phyloP scores from a whole-genome alignment of 1,284 basidiomycete species.

The Mycena sp. region DNA sequence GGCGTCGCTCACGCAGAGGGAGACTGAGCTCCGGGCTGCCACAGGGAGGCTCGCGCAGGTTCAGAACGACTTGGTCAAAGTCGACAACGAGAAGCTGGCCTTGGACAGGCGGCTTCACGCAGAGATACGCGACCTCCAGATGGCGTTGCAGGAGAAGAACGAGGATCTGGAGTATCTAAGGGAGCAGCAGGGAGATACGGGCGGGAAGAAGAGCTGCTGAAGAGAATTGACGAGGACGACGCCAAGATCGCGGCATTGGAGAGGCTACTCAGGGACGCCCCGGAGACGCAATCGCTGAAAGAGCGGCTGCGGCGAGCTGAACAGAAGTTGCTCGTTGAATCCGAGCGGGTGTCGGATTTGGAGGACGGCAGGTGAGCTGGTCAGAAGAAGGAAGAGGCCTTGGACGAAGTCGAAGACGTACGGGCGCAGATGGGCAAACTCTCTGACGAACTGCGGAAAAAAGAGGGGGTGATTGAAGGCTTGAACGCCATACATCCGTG shows the following conservation, averaged over 20 bases:
- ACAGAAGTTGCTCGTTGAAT: slow-evolving; percentile 53
- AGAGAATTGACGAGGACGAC: slow-evolving; percentile 73
- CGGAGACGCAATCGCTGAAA: slow-evolving; percentile 48
- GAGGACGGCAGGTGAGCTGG: slow-evolving; percentile 48
- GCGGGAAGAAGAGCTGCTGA: slow-evolving; percentile 64
- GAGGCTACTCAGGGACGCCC: slow-evolving; percentile 49
- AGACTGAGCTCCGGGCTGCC: slow-evolving; percentile 50
- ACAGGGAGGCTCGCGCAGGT: slow-evolving; percentile 58
- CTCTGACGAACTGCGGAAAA: slow-evolving; percentile 38
- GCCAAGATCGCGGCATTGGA: slow-evolving; percentile 66
- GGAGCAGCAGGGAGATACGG: slow-evolving; percentile 46
- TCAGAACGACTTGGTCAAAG: slow-evolving; percentile 57
- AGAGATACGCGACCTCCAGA: slow-evolving; percentile 54
- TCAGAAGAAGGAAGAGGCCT: slow-evolving; percentile 57
- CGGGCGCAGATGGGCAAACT: slow-evolving; percentile 42
- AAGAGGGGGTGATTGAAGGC: slow-evolving; percentile 39
- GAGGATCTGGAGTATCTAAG: slow-evolving; percentile 62
- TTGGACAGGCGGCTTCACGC: slow-evolving; percentile 55
- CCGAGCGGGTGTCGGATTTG: slow-evolving; percentile 46
- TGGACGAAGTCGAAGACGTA: slow-evolving; percentile 53
- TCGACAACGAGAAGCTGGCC: slow-evolving; percentile 69
- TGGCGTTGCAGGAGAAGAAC: slow-evolving; percentile 59
- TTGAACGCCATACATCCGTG: no score
- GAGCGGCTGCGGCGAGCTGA: slow-evolving; percentile 51
- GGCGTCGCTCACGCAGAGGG: slow-evolving; percentile 51